These are phyloP conservation scores for Ceratocystis papillata DNA, from an alignment of 2,329 filamentous ascomycete species.

Conservation along the genomic window DNA sequence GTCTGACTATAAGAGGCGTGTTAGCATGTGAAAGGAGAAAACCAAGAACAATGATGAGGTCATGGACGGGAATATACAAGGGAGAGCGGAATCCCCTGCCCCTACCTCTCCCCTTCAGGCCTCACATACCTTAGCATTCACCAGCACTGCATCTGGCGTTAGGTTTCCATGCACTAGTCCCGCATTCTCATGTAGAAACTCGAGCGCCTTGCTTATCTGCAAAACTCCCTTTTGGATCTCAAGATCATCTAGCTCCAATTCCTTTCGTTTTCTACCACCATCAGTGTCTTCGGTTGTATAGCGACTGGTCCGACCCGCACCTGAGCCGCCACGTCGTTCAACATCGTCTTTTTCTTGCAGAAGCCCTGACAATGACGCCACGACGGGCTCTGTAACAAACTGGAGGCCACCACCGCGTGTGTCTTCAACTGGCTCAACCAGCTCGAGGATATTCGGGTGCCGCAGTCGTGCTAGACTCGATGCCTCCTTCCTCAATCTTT, in stretches of 20 bases:
- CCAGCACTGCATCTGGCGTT: conserved; percentile 82
- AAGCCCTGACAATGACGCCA: conserved; percentile 71
- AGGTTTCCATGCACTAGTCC: conserved; percentile 89
- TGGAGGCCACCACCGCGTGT: conserved; percentile 82
- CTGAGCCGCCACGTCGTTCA: conserved; percentile 45
- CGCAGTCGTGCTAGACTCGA: conserved; percentile 76
- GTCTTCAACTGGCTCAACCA: conserved; percentile 91
- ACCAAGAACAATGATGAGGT: too few species aligned
- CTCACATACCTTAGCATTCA: conserved; percentile 69
- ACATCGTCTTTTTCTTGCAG: conserved; percentile 83
- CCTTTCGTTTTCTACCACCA: conserved; percentile 59
- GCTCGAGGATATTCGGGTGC: conserved; percentile 83
- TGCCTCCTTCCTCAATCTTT: conserved; percentile 83
- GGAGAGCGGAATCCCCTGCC: conserved; percentile 27
- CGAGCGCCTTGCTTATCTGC: conserved; percentile 84
- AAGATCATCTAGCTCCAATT: conserved; percentile 89
- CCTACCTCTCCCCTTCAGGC: too few species aligned
- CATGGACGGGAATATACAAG: background rate
- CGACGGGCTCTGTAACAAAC: conserved; percentile 89
- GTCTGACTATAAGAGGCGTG: conserved; percentile 53
- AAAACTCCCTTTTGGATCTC: conserved; percentile 95
- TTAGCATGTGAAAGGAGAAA: background rate
- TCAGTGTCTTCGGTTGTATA: conserved; percentile 72
- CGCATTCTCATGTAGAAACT: conserved; percentile 92
- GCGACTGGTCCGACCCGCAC: conserved; percentile 60